These are phyloP conservation scores for Yamadazyma endophytica DNA, from an alignment of 805 yeast species.

Conservation along the genomic window DNA sequence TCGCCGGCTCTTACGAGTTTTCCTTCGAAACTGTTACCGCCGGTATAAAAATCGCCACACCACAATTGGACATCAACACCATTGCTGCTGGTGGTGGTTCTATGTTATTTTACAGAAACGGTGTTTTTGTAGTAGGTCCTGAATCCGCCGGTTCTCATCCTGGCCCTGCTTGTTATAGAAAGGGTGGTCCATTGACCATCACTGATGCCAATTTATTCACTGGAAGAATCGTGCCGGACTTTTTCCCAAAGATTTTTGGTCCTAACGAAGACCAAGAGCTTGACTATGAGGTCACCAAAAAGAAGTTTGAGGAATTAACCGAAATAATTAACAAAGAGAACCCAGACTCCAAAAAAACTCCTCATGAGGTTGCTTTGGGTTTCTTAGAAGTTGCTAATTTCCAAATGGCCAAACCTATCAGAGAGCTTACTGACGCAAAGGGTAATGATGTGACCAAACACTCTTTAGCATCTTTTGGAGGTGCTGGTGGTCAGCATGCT, in stretches of 20 bases:
- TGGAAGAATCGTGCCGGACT: slow-evolving; percentile 69
- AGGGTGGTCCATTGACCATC: slow-evolving; percentile 78
- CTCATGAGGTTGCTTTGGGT: slow-evolving; percentile 74
- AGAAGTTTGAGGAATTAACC: slow-evolving; percentile 53
- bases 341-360: slow-evolving; percentile 39
- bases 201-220: slow-evolving; percentile 79
- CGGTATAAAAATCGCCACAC: slow-evolving; percentile 78
- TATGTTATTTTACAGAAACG: slow-evolving; percentile 24
- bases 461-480: slow-evolving; percentile 79
- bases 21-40: slow-evolving; percentile 83
- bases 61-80: slow-evolving; percentile 58
- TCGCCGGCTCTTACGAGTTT: slow-evolving; percentile 65
- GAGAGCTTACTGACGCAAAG: slow-evolving; percentile 80
- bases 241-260: slow-evolving; percentile 80
- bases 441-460: slow-evolving; percentile 68
- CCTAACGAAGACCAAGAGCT: slow-evolving; percentile 70
- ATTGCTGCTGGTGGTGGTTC: slow-evolving; percentile 42
- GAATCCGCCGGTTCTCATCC: slow-evolving; percentile 87
- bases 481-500: slow-evolving; percentile 93
- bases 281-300: slow-evolving; percentile 49
- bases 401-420: slow-evolving; percentile 83
- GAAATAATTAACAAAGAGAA: slow-evolving; percentile 50
- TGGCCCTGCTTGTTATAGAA: slow-evolving; percentile 84
- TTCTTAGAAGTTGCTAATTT: slow-evolving; percentile 82
- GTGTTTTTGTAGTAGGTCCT: slow-evolving; percentile 71